phyloP scores from a whole-genome alignment of 106 monocot species.

The Dactylorhiza incarnata region DNA sequence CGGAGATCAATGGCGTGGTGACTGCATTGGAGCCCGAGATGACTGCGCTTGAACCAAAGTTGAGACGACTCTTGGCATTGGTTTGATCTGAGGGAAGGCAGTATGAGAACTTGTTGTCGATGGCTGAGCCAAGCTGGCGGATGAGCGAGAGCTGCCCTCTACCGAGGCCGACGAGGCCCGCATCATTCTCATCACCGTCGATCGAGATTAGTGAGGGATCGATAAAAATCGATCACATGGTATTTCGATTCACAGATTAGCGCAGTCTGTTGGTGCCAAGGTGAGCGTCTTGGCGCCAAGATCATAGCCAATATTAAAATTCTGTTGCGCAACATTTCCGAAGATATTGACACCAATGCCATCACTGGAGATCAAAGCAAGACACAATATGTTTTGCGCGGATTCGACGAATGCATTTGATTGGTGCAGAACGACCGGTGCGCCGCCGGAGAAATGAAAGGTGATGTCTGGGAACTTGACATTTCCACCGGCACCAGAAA shows the following conservation, averaged over 20 bases:
- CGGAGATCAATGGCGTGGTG: constrained; percentile 11
- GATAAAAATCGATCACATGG: too few relatives aligned
- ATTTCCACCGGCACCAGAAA: background rate
- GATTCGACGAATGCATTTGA: constrained; percentile 15
- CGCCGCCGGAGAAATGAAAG: constrained; percentile 20
- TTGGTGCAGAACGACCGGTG: constrained; percentile 12
- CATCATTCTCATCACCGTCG: background rate
- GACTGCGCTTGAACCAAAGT: constrained; percentile 18
- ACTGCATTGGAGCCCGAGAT: background rate
- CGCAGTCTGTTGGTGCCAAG: constrained; percentile 22
- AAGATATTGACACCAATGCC: constrained; percentile 1
- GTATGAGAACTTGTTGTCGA: constrained; percentile 41
- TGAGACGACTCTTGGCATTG: constrained; percentile 12
- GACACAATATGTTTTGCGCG: constrained; percentile 12
- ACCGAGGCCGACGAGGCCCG: constrained; percentile 43
- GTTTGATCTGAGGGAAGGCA: constrained; percentile 10
- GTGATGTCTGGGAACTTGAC: constrained; percentile 18
- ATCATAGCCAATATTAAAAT: constrained; percentile 43
- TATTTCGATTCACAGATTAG: background rate
- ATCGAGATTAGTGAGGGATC: too few relatives aligned
- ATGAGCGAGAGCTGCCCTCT: constrained; percentile 33
- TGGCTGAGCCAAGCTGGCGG: constrained; percentile 23
- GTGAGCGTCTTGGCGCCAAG: constrained; percentile 14
- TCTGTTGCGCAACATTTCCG: constrained; percentile 49
- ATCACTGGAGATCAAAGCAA: constrained; percentile 13